phyloP scores from a whole-genome alignment of 225 moss, liverwort and hornwort genomes.

The Ulota crispa region DNA sequence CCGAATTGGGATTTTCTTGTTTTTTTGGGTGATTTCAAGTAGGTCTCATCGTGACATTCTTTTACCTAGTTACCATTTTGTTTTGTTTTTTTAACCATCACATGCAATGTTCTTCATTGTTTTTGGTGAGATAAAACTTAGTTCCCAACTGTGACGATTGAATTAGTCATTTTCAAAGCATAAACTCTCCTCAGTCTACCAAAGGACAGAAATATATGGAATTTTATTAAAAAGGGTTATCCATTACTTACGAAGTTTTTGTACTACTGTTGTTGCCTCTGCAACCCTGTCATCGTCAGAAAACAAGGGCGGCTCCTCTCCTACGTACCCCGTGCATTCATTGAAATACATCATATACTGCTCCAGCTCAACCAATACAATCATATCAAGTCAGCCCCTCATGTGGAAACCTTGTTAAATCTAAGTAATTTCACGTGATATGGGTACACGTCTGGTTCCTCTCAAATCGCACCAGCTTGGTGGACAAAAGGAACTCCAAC shows the following conservation, averaged over 20 bases:
- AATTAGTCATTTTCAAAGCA: background rate
- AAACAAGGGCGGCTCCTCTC: constrained; percentile 80
- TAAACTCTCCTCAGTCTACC: background rate
- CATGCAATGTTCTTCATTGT: background rate
- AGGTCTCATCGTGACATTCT: background rate
- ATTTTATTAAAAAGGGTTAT: background rate
- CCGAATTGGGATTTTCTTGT: too few relatives aligned
- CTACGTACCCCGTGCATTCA: constrained; percentile 49
- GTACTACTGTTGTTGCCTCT: constrained; percentile 73
- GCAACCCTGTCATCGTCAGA: constrained; percentile 69
- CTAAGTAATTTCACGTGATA: background rate
- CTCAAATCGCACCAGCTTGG: background rate
- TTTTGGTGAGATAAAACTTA: background rate
- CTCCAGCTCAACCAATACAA: background rate
- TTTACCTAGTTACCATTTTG: too few relatives aligned
- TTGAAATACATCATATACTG: constrained; percentile 99
- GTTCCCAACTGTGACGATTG: background rate
- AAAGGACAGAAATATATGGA: background rate
- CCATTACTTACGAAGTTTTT: constrained; percentile 74
- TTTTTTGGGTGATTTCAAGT: background rate
- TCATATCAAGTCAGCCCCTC: background rate
- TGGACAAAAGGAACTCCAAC: background rate
- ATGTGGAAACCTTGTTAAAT: background rate
- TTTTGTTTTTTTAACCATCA: background rate
- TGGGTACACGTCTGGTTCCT: background rate